Conservation (phyloP, 352 stramenopile genomes). For the Pythium dissotocum region DNA sequence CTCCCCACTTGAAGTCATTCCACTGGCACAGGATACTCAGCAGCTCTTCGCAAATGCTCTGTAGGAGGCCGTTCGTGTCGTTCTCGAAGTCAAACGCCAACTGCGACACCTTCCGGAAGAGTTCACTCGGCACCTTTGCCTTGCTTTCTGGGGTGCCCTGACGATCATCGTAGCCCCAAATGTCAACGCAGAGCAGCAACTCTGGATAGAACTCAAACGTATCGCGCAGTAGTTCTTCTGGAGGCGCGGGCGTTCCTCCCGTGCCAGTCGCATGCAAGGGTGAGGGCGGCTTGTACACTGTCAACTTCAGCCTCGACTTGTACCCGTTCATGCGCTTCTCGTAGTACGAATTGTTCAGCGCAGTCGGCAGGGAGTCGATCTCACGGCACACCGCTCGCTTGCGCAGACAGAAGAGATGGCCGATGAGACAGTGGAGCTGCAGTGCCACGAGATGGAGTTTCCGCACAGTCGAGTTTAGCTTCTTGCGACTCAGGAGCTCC, state of each 20-base stretch:
- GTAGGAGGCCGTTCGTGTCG: slow-evolving; percentile 55
- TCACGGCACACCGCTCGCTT: slow-evolving; percentile 50
- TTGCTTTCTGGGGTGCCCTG: neutral
- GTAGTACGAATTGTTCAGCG: slow-evolving; percentile 72
- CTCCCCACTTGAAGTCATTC: slow-evolving; percentile 80
- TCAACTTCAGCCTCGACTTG: slow-evolving; percentile 67
- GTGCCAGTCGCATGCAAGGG: slow-evolving; percentile 21
- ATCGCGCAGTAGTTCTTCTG: slow-evolving; percentile 58
- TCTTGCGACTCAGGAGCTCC: slow-evolving; percentile 72
- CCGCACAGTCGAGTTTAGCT: slow-evolving; percentile 81
- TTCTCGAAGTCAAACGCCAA: slow-evolving; percentile 61
- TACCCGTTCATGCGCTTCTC: slow-evolving; percentile 79
- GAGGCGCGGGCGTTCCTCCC: slow-evolving; percentile 5
- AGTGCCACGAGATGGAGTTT: slow-evolving; percentile 79
- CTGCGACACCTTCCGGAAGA: slow-evolving; percentile 43
- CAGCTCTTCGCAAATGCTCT: slow-evolving; percentile 73
- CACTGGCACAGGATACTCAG: slow-evolving; percentile 72
- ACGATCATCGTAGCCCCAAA: slow-evolving; percentile 56
- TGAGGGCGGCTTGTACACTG: slow-evolving; percentile 44
- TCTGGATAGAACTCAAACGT: slow-evolving; percentile 75
- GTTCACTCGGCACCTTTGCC: slow-evolving; percentile 37
- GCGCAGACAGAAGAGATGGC: slow-evolving; percentile 68
- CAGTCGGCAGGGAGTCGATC: slow-evolving; percentile 53
- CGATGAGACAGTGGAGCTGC: slow-evolving; percentile 71
- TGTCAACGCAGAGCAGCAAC: slow-evolving; percentile 62